Conservation (phyloP, 2,329 filamentous ascomycete genomes). For the Phaeosphaeriaceae sp. region DNA sequence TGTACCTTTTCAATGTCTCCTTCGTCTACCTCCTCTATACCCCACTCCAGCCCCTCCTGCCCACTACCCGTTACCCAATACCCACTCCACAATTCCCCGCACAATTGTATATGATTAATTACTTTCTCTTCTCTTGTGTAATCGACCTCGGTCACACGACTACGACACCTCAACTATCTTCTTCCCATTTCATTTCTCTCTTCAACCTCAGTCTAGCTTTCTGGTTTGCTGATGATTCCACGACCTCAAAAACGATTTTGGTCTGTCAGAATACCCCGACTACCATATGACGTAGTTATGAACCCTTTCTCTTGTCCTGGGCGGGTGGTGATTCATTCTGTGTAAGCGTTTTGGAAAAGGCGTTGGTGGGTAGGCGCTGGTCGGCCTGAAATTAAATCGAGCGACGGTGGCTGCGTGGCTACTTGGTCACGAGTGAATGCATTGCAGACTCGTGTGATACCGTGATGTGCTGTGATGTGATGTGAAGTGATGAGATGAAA, state of each 20-base stretch:
- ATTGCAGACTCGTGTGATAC: no score
- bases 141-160: neutral
- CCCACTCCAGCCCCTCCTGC: neutral
- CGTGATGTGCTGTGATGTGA: neutral
- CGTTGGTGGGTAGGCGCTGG: neutral
- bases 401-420: no score
- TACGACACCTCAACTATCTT: neutral
- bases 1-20: neutral
- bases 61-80: no score
- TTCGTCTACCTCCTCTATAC: neutral
- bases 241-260: neutral
- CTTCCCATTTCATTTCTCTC: neutral
- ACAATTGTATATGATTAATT: neutral
- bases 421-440: no score
- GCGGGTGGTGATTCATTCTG: neutral
- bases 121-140: neutral
- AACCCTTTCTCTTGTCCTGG: neutral
- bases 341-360: neutral
- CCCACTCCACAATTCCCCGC: neutral
- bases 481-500: neutral
- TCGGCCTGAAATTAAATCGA: neutral
- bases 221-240: neutral
- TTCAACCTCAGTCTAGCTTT: neutral
- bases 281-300: conserved; percentile 3
- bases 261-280: conserved; percentile 7